Evolutionary conservation across 1,139 yeast species (phyloP).

Genomic region (Protomyces lactucae-debilis): DNA sequence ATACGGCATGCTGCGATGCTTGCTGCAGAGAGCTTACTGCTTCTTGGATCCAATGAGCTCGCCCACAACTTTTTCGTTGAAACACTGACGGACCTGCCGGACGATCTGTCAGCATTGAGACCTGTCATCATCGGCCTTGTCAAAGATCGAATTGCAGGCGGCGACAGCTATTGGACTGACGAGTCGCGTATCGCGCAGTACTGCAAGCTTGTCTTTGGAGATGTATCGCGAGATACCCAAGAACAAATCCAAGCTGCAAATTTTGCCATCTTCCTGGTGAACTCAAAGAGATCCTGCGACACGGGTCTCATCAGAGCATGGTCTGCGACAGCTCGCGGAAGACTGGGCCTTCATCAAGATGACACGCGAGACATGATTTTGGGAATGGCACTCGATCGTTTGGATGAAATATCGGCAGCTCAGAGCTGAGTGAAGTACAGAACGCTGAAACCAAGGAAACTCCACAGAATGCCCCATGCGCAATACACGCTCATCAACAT

Average conservation of each 20-base stretch:
- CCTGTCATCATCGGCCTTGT: neutral
- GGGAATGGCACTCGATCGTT: neutral
- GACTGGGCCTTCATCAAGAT: neutral
- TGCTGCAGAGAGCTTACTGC: neutral
- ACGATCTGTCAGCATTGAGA: neutral
- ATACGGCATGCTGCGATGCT: neutral
- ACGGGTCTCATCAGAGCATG: too few species aligned
- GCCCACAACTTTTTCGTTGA: neutral
- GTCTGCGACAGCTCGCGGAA: too few species aligned
- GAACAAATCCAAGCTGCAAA: neutral
- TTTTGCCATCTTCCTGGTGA: neutral
- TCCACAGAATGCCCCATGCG: slow-evolving; percentile 72
- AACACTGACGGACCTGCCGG: neutral
- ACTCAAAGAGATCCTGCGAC: neutral
- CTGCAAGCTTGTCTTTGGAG: too few species aligned
- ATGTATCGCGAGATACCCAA: too few species aligned
- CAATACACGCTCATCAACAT: slow-evolving; percentile 85
- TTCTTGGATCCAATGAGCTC: neutral
- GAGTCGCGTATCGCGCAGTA: too few species aligned
- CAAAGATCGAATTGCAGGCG: neutral
- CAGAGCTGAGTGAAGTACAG: slow-evolving; percentile 8
- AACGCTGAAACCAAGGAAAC: slow-evolving; percentile 69
- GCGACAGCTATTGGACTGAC: too few species aligned
- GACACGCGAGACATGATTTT: neutral
- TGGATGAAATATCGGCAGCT: neutral